Percentiles rank a stretch among this genome's conserved stretches.
phyloP scores from a whole-genome alignment of 2,329 filamentous ascomycete species.

The Venturia aucupariae region DNA sequence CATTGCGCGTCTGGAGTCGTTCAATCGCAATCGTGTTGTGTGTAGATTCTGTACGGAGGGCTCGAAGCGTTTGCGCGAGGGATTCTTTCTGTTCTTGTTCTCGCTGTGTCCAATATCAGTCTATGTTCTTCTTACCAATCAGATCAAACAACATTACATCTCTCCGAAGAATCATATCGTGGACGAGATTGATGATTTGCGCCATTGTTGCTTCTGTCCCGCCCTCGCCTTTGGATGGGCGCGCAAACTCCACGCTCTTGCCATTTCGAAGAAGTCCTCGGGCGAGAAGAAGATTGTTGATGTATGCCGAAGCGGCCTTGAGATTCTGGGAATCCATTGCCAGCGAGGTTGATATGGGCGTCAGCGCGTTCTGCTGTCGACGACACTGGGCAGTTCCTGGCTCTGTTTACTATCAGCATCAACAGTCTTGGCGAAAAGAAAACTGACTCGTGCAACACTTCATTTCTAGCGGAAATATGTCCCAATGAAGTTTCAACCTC shows the following conservation, averaged over 20 bases:
- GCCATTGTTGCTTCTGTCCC: constrained; percentile 65
- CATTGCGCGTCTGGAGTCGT: constrained; percentile 44
- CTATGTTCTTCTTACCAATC: not conserved
- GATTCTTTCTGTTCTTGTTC: constrained; percentile 84
- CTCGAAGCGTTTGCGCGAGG: constrained; percentile 67
- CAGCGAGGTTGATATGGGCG: not conserved
- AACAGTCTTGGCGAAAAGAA: not conserved
- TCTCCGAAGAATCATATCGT: constrained; percentile 82
- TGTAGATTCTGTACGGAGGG: constrained; percentile 63
- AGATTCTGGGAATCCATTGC: constrained; percentile 44
- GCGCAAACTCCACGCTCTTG: constrained; percentile 72
- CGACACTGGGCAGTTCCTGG: no score
- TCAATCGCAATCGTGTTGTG: constrained; percentile 63
- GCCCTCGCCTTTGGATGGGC: constrained; percentile 54
- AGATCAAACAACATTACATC: constrained; percentile 53
- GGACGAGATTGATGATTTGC: constrained; percentile 82
- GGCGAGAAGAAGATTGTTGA: constrained; percentile 57
- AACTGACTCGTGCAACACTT: not conserved
- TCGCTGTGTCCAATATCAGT: constrained; percentile 44
- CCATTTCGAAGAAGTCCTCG: constrained; percentile 54
- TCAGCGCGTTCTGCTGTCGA: not conserved
- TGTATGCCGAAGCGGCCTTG: constrained; percentile 52
- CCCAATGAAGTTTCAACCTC: no score
- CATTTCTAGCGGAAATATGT: no score
- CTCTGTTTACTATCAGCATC: not conserved